These are phyloP conservation scores for Vigna radiata DNA, from an alignment of 306 rosid species.

Conservation along the genomic window DNA sequence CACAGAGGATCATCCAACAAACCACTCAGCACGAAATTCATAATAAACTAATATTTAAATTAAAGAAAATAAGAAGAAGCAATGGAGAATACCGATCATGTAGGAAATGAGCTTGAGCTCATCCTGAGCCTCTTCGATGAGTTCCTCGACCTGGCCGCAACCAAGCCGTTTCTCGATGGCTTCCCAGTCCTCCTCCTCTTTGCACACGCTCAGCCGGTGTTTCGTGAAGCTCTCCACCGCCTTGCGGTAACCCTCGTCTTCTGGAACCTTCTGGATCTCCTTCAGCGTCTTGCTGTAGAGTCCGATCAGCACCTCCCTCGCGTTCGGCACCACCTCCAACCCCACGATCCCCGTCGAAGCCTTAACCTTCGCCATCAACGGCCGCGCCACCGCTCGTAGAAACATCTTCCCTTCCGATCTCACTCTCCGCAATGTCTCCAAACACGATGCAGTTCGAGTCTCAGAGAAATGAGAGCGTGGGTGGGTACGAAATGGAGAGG, in stretches of 20 bases:
- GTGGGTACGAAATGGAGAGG: not conserved
- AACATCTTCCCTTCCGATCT: constrained; percentile 53
- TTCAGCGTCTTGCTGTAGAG: constrained; percentile 78
- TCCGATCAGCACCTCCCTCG: constrained; percentile 73
- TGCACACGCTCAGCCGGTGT: constrained; percentile 77
- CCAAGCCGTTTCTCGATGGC: constrained; percentile 73
- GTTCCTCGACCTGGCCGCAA: constrained; percentile 96
- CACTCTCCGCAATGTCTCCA: not conserved
- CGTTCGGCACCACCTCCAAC: constrained; percentile 86
- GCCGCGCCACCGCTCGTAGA: constrained; percentile 80
- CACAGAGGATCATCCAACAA: not conserved
- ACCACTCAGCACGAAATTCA: not conserved
- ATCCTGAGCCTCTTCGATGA: constrained; percentile 91
- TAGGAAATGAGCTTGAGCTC: constrained; percentile 78
- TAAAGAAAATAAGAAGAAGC: too few species aligned
- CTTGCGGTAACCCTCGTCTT: constrained; percentile 91
- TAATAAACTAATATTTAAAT: not conserved
- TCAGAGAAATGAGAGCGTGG: not conserved
- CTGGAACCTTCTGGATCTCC: constrained; percentile 88
- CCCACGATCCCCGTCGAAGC: constrained; percentile 90
- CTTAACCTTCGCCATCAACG: constrained; percentile 86
- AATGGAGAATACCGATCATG: constrained; percentile 66
- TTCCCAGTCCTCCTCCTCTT: constrained; percentile 88
- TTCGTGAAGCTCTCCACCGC: constrained; percentile 87
- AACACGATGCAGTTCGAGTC: not conserved